A percentile compares a stretch with the other conserved stretches of the same genome.
phyloP scores from a whole-genome alignment of 805 yeast genomes.

The Yarrowia hollandica region DNA sequence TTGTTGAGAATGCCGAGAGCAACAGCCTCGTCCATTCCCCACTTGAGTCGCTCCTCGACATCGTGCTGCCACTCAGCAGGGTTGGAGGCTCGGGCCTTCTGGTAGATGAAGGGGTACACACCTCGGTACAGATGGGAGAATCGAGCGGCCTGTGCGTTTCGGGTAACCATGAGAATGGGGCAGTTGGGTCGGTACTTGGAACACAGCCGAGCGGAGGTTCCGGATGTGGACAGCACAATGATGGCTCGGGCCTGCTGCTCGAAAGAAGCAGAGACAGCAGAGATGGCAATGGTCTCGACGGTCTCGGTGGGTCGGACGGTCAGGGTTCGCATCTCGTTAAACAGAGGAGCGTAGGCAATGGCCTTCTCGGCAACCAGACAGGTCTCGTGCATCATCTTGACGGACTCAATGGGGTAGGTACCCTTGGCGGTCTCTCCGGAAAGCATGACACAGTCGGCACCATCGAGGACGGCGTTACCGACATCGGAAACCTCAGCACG shows the following conservation, averaged over 20 bases:
- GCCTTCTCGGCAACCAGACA: constrained; percentile 95
- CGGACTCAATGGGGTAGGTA: constrained; percentile 96
- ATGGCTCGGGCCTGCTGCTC: constrained; percentile 97
- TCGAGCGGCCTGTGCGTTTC: constrained; percentile 92
- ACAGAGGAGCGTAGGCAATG: constrained; percentile 77
- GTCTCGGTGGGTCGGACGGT: constrained; percentile 88
- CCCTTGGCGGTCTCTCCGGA: constrained; percentile 99
- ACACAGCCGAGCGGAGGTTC: constrained; percentile 91
- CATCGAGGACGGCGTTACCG: constrained; percentile 98
- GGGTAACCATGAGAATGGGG: constrained; percentile 97
- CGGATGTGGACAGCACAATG: constrained; percentile 92
- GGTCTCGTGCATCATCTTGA: constrained; percentile 98
- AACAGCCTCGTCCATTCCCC: constrained; percentile 88
- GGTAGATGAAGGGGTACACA: constrained; percentile 93
- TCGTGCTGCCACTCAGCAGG: constrained; percentile 90
- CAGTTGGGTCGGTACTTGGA: constrained; percentile 97
- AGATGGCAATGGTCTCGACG: constrained; percentile 94
- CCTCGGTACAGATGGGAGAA: constrained; percentile 97
- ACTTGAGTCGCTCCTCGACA: constrained; percentile 90
- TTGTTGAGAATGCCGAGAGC: constrained; percentile 78
- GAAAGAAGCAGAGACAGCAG: constrained; percentile 94
- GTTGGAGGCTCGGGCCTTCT: constrained; percentile 51
- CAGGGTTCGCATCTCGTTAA: constrained; percentile 83
- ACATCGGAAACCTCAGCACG: constrained; percentile 99
- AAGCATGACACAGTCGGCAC: constrained; percentile 99